These are phyloP conservation scores for Spencermartinsiella europaea DNA, from an alignment of 805 yeast species.

Conservation along the genomic window DNA sequence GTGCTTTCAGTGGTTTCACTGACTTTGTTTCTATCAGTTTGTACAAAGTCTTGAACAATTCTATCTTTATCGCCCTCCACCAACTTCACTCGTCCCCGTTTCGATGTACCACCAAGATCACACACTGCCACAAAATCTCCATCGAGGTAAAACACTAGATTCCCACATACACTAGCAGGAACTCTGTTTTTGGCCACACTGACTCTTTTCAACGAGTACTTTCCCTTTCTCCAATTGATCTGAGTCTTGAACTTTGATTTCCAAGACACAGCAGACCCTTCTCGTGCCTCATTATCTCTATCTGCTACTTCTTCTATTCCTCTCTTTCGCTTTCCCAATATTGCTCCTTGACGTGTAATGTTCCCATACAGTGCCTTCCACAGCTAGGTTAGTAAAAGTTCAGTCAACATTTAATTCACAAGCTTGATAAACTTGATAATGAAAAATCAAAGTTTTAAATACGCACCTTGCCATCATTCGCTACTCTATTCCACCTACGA, in stretches of 20 bases:
- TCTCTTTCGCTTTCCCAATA: background rate
- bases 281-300: background rate
- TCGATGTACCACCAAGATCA: too few species aligned
- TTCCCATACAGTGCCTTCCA: background rate
- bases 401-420: background rate
- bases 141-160: background rate
- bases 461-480: constrained; percentile 8
- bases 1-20: too few species aligned
- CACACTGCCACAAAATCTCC: background rate
- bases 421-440: too few species aligned
- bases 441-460: too few species aligned
- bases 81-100: too few species aligned
- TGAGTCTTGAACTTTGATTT: background rate
- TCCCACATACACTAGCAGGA: background rate
- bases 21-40: too few species aligned
- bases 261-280: background rate
- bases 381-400: background rate
- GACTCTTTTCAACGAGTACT: background rate
- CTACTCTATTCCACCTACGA: constrained; percentile 7
- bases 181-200: background rate
- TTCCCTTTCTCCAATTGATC: background rate
- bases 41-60: too few species aligned
- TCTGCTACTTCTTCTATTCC: background rate
- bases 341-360: too few species aligned
- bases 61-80: too few species aligned